Evolutionary conservation across 2,329 filamentous ascomycete species (phyloP), one percentile per base, ranked within the genome.

Genomic region (Colletotrichum godetiae): DNA sequence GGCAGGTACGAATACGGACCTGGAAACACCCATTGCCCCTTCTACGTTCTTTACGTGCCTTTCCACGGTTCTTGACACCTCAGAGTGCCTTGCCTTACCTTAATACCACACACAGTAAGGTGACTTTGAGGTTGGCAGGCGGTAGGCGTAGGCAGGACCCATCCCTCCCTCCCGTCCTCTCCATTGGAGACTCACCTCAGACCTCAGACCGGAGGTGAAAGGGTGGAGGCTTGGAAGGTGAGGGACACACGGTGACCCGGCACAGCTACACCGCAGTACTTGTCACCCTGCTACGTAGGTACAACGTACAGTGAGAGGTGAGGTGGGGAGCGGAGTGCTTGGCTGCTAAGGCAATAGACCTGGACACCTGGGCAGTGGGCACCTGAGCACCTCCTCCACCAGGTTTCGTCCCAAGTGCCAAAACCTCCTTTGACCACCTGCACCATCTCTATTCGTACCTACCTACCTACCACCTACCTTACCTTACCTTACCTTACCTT

Each of bases 351-450:
- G 37, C 15, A 42, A 24, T 24, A 27, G 53, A 29, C 22, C 53
- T 56, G 53, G 53, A 11, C 53, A 27, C 22, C 22, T 33, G 42
- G 35, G 27, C 37, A 52, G 53, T 64, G 61, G 61, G 62, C 64
- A 72, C 56, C 68, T 57, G 46, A 56, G 56, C 67, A 61, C 35
- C 65, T 59, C 65, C 67, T 65, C 70, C 67, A 65, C 71, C 71
- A 73, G 27, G 71, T 73, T 73, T 71, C 67, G 67, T 73, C 71
- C 71, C 35, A 73, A 71, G 71, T 73, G 67, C 35, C 71, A 65
- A 73, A 73, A 62, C 71, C 70, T 71, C 71, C 71, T 73, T 71
- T 66, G 67, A 73, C 71, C 70, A 73, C 66, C 71, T 49, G 42
- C 42, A 49, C 42, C 42, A n/a, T 49, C 42, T 49, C 64, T 70